Base-by-base conservation (phyloP, 1,284 basidiomycete species). In the Cutaneotrichosporon sp. region DNA sequence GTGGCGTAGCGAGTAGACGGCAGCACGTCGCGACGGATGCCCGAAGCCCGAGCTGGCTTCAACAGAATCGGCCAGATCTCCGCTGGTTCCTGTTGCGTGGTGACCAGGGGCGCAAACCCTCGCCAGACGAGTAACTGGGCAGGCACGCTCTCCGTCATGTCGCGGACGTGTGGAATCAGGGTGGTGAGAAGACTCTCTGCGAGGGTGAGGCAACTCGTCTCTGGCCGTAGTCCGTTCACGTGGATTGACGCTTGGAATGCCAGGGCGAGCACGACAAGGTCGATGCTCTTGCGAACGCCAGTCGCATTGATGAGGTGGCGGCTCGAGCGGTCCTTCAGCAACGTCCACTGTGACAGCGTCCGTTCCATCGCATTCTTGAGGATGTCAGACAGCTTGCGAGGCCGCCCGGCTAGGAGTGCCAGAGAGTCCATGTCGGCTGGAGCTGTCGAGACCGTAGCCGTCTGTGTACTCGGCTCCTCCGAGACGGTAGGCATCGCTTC, bases 171-270 rank as follows among this genome's bases (percentile, higher is more conserved):
- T 0, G 73, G 62, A 2, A 59, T 31, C 4, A 76, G 22, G 2
- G 33, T 16, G 1, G 58, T 42, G 2, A 77, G 55, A 0, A 76
- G 64, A 3, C 46, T 31, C 0, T 56, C 51, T 2, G 67, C 64
- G 0, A 62, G 36, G 33, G 60, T 58, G 0, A 76, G 52, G 33
- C 65, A 71, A 0, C 58, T 43, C 1, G 55, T 18, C 43, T 77
- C 74, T 1, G 69, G 59, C 1, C 83, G 80, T 2, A 83, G 84
- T 7, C 88, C 88, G 60, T 90, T 90, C 58, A 85, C 67, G 10
- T 83, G 73, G 8, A 93, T 83, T 0, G 86, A 71, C 0, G 85
- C 84, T 73, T 93, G 89, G 68, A 89, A 93, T 22, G 81, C 79
- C 1, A 95, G 76, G 1, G 86, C 83, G 0, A 83, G 79, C 4